Evolutionary conservation across 257 asterid species (phyloP).

Genomic region (Gynochthodes officinalis): DNA sequence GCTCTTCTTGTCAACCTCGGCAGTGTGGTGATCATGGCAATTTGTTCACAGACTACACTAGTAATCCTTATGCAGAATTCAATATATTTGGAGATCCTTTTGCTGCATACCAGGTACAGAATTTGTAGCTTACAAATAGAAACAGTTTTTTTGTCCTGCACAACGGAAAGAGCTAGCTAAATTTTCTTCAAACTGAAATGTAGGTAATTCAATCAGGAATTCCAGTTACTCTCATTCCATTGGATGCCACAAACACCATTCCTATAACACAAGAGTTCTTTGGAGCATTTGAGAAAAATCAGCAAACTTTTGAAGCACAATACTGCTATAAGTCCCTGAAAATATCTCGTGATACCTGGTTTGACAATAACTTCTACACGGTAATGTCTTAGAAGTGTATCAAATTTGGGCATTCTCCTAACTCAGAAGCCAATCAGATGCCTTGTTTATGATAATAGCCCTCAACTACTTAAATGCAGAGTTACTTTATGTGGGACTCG

Average conservation of each 20-base stretch:
- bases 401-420: neutral
- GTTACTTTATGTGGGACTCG: constrained; percentile 90
- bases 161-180: too few species aligned
- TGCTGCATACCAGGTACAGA: constrained; percentile 83
- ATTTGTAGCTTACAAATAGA: neutral
- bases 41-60: constrained; percentile 52
- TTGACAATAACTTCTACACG: constrained; percentile 51
- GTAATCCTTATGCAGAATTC: constrained; percentile 84
- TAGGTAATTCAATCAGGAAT: constrained; percentile 88
- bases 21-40: constrained; percentile 82
- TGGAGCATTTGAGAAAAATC: constrained; percentile 60
- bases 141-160: too few species aligned
- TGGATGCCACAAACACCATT: constrained; percentile 90
- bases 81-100: constrained; percentile 85
- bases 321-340: constrained; percentile 78
- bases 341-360: constrained; percentile 71
- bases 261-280: constrained; percentile 52
- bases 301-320: constrained; percentile 71
- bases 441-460: neutral
- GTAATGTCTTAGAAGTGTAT: constrained; percentile 28
- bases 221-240: constrained; percentile 77
- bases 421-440: neutral
- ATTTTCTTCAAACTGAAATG: neutral
- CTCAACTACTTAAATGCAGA: constrained; percentile 37
- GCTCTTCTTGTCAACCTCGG: constrained; percentile 48